Conservation (phyloP, 306 rosid species). For the Macrotyloma uniflorum region DNA sequence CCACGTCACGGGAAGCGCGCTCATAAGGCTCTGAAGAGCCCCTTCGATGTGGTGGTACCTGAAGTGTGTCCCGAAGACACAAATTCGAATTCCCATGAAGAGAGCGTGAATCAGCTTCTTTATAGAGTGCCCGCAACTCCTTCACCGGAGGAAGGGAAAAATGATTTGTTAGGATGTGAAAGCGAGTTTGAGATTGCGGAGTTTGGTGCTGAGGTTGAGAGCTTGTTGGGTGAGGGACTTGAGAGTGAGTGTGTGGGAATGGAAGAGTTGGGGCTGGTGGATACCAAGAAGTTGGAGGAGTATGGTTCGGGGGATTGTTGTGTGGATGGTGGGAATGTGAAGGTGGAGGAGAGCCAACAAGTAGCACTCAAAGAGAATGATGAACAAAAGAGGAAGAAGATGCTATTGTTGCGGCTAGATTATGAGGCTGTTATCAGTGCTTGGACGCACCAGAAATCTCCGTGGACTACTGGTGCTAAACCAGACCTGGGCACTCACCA, state of each 20-base stretch:
- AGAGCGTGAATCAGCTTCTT: constrained; percentile 69
- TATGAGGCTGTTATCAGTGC: constrained; percentile 74
- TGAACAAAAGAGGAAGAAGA: constrained; percentile 50
- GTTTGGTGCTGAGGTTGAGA: constrained; percentile 93
- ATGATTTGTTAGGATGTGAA: not conserved
- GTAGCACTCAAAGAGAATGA: not conserved
- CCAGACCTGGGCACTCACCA: constrained; percentile 61
- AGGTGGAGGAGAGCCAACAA: constrained; percentile 42
- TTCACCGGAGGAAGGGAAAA: not conserved
- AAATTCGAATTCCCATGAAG: constrained; percentile 51
- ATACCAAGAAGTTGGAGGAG: constrained; percentile 41
- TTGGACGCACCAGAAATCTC: constrained; percentile 74
- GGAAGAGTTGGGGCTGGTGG: constrained; percentile 72
- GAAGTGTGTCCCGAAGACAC: constrained; percentile 61
- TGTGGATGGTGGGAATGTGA: constrained; percentile 41
- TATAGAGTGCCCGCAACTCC: constrained; percentile 65
- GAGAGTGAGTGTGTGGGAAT: constrained; percentile 78
- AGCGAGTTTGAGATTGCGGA: constrained; percentile 52
- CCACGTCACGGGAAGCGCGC: constrained; percentile 48
- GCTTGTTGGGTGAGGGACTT: constrained; percentile 68
- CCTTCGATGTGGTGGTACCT: constrained; percentile 65
- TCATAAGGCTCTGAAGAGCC: constrained; percentile 57
- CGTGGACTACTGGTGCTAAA: constrained; percentile 66
- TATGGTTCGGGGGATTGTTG: constrained; percentile 31
- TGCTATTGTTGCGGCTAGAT: constrained; percentile 59